Conservation (phyloP, 495 filamentous ascomycete species). For the Oleoguttula mirabilis region DNA sequence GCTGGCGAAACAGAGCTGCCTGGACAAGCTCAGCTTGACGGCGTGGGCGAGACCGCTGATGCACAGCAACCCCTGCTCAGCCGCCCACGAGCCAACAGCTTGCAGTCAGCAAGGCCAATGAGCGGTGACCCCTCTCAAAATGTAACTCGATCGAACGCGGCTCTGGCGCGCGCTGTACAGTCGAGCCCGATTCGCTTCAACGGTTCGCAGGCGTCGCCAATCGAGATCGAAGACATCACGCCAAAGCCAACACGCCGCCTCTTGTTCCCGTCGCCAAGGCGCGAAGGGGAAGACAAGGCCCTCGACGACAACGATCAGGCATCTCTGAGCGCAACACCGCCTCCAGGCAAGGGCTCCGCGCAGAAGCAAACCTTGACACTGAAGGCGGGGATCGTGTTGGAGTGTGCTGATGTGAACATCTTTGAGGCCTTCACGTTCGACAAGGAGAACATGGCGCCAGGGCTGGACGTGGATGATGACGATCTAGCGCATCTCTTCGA, state of each 20-base stretch:
- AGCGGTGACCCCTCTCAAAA: constrained; percentile 19
- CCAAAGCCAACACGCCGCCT: constrained; percentile 57
- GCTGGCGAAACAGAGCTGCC: neutral
- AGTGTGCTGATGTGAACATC: constrained; percentile 11
- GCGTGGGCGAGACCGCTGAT: neutral
- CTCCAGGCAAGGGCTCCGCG: neutral
- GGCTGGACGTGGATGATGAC: constrained; percentile 15
- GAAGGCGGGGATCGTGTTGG: constrained; percentile 47
- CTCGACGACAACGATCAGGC: constrained; percentile 22
- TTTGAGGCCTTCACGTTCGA: constrained; percentile 22
- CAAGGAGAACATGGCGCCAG: constrained; percentile 34
- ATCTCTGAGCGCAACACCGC: constrained; percentile 8
- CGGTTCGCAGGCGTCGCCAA: constrained; percentile 54
- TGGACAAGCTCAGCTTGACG: neutral
- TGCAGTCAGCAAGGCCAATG: constrained; percentile 8
- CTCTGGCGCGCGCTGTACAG: constrained; percentile 51
- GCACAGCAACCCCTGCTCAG: neutral
- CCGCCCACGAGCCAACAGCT: constrained; percentile 13
- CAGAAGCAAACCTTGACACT: neutral
- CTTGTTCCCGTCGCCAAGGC: constrained; percentile 51
- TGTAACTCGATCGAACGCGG: constrained; percentile 44
- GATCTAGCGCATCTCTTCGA: constrained; percentile 22
- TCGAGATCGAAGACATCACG: constrained; percentile 45
- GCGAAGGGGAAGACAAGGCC: constrained; percentile 27
- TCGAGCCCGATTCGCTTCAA: constrained; percentile 57